Evolutionary conservation across 805 yeast species (phyloP), one percentile per base, ranked within the genome.

Genomic region (Saccharomyces kudriavzevii): DNA sequence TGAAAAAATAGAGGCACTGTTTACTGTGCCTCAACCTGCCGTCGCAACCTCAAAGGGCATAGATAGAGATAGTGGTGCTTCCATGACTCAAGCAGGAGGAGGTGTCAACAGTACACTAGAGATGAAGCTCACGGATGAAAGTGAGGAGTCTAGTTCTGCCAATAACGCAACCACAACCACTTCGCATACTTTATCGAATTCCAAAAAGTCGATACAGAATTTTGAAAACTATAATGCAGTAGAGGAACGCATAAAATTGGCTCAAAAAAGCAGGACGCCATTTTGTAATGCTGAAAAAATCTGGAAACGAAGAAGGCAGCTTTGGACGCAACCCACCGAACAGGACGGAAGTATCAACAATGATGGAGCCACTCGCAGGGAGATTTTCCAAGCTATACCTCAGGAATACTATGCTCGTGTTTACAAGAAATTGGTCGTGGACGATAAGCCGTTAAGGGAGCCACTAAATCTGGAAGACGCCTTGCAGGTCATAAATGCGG

Each of bases 401-500:
- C 69, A 74, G 48, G 81, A 79, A 49, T 77, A 79, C 53, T 84
- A 83, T 60, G 71, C 79, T 3, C 77, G 80, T 22, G 77, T 92
- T 9, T 92, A 89, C 68, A 78, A 78, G 53, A 79, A 79, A 58
- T 72, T 92, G 60, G 85, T 91, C 27, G 80, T 84, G 47, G 84
- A 85, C 62, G 84, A 84, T 40, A 82, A 83, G 60, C 76, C 80
- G 5, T 75, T 92, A 61, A 84, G 81, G 61, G 74, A 74, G 53
- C 87, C 90, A 14, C 74, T 92, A 70, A 89, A 87, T 67, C 77
- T 92, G 61, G 75, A 74, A 54, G 96, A 89, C 66, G 81, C 87
- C 45, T 66, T 89, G 50, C 78, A 78, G 58, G 79, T 91, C 25
- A 78, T 91, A 45, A 83, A 88, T 61, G 80, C 86, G 3, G 97